Evolutionary conservation across 192 early-diverging fungal species (phyloP), one percentile per base, ranked within the genome.

Genomic region (Chytriomyces hyalinus): DNA sequence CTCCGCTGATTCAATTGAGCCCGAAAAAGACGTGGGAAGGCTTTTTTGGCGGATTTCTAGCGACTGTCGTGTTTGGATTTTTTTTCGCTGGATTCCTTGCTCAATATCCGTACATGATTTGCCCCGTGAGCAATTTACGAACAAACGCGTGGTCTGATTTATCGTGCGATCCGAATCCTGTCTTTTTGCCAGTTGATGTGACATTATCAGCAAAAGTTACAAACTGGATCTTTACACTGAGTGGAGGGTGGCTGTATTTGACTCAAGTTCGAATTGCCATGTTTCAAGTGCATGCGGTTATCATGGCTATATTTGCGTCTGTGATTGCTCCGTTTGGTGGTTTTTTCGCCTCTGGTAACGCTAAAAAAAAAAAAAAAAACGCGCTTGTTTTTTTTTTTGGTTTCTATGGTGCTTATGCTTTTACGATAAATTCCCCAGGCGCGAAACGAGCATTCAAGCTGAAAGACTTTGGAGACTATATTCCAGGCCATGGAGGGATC

Each of bases 21-120:
- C 97, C 97, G 50, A 99, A 99, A 83, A 99, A 99, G 87, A 99
- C 97, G 13, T 94, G 94, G 82, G 97, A 99, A 81, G 97, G 97
- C 5, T 99, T 97, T 69, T 87, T 97, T 67, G 97, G 97, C 71
- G 97, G 90, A 26, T 90, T 93, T 60, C 73, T 94, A 65, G 88
- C 88, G 48, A 99, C 97, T 0, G 81, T 97, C 77, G 81, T 93
- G n/a, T 94, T 96, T 85, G 96, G 92, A 3, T 92, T 96, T 63
- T 79, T 95, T 70, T 80, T 88, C 47, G 68, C 83, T 60, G 80
- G 75, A 4, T 77, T 86, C 75, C 81, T 93, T 15, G 77, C 84
- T 46, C 86, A 86, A 77, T 92, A 83, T 80, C 79, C 80, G 43
- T 92, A 92, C 81, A 81, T 93, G 81, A 84, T 82, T 80, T 92